These are phyloP conservation scores for Aquilaria agallochum DNA, from an alignment of 441 rosid species.

Conservation along the genomic window DNA sequence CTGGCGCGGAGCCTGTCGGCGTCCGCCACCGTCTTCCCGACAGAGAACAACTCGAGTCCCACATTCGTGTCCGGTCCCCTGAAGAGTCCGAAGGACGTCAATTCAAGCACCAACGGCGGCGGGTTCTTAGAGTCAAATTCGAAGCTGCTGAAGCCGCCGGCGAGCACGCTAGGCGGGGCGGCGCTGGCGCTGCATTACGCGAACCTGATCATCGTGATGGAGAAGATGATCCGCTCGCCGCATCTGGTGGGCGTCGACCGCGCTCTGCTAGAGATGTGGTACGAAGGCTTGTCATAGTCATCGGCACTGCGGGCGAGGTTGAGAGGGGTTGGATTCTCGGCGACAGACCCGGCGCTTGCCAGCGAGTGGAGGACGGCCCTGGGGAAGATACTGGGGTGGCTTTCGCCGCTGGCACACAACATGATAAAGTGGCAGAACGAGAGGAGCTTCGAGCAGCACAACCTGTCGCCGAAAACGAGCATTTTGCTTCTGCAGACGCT, in stretches of 20 bases:
- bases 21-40: conserved; percentile 79
- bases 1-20: conserved; percentile 73
- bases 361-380: conserved; percentile 80
- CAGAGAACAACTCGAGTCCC: conserved; percentile 39
- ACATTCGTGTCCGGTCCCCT: conserved; percentile 40
- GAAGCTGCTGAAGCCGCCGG: conserved; percentile 63
- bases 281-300: too few species aligned
- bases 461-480: conserved; percentile 36
- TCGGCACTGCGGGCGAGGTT: conserved; percentile 53
- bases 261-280: too few species aligned
- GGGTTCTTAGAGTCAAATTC: conserved; percentile 68
- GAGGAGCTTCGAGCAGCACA: conserved; percentile 86
- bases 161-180: conserved; percentile 68
- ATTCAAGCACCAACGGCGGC: conserved; percentile 4
- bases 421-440: conserved; percentile 98
- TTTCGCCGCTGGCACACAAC: conserved; percentile 87
- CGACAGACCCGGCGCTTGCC: conserved; percentile 69
- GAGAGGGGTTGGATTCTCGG: conserved; percentile 75
- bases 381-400: conserved; percentile 71
- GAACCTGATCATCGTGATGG: conserved; percentile 75
- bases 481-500: conserved; percentile 81
- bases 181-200: conserved; percentile 86
- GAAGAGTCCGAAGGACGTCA: conserved; percentile 17
- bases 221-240: conserved; percentile 91
- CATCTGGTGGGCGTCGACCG: conserved; percentile 84